These are phyloP conservation scores for Myrica gale DNA, from an alignment of 306 rosid genomes.

Conservation along the genomic window DNA sequence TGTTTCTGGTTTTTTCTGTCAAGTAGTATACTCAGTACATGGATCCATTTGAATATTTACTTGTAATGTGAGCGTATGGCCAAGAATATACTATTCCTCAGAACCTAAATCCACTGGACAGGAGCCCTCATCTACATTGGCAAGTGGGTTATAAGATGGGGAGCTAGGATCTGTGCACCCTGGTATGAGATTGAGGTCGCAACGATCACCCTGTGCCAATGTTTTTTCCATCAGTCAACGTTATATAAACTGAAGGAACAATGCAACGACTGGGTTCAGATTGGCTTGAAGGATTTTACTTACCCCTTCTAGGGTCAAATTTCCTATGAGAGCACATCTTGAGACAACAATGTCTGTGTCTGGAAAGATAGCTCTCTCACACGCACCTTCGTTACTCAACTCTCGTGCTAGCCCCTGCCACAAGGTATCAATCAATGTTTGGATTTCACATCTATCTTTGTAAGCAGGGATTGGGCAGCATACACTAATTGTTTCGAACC, in stretches of 20 bases:
- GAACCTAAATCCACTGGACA: conserved; percentile 55
- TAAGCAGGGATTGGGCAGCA: not conserved
- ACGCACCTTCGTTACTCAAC: conserved; percentile 83
- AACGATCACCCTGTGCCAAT: conserved; percentile 74
- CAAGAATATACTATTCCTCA: conserved; percentile 35
- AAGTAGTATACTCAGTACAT: not conserved
- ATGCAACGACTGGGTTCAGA: not conserved
- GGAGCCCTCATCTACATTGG: conserved; percentile 89
- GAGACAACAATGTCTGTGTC: conserved; percentile 46
- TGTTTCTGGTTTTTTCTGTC: not conserved
- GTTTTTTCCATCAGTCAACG: conserved; percentile 13
- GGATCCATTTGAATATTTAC: not conserved
- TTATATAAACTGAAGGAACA: not conserved
- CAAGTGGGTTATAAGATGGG: conserved; percentile 56
- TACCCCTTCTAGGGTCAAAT: conserved; percentile 80
- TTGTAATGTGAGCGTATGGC: not conserved
- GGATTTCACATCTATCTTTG: not conserved
- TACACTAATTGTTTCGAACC: not conserved
- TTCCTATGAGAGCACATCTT: conserved; percentile 76
- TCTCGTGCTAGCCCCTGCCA: conserved; percentile 77
- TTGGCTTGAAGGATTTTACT: conserved; percentile 24
- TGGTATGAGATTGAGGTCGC: conserved; percentile 55
- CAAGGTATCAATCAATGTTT: not conserved
- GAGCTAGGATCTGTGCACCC: conserved; percentile 94
- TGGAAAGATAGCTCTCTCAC: conserved; percentile 83